These are phyloP conservation scores for Sporodiniella umbellata DNA, from an alignment of 371 early-diverging fungal genomes.

Conservation along the genomic window DNA sequence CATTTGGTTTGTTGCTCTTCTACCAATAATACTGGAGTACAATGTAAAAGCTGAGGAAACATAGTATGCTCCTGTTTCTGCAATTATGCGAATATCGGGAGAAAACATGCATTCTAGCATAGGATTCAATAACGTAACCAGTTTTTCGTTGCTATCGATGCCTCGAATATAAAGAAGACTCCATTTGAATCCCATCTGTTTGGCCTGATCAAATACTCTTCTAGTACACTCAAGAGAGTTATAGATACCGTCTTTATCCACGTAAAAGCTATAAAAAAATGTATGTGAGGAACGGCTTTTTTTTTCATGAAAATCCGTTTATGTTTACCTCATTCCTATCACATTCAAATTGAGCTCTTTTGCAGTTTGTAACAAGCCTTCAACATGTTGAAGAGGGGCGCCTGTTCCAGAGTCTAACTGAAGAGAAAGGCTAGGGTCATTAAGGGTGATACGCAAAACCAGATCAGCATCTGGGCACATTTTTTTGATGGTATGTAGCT, in stretches of 20 bases:
- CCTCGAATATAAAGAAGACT: constrained; percentile 93
- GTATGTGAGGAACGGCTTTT: constrained; percentile 37
- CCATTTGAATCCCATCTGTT: constrained; percentile 72
- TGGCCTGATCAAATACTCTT: constrained; percentile 84
- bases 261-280: constrained; percentile 95
- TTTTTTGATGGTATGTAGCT: constrained; percentile 88
- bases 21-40: constrained; percentile 88
- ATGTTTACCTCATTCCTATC: constrained; percentile 70
- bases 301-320: too few species aligned
- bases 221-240: constrained; percentile 89
- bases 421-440: constrained; percentile 91
- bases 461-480: constrained; percentile 80
- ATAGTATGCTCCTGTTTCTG: constrained; percentile 97
- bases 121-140: constrained; percentile 76
- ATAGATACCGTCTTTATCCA: constrained; percentile 80
- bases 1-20: constrained; percentile 66
- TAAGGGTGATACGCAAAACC: constrained; percentile 92
- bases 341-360: constrained; percentile 78
- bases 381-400: constrained; percentile 73
- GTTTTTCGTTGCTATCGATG: constrained; percentile 86
- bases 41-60: constrained; percentile 91
- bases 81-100: constrained; percentile 80
- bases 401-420: constrained; percentile 96
- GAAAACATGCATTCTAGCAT: constrained; percentile 81
- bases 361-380: constrained; percentile 70